These are phyloP conservation scores for Entomortierella chlamydospora DNA, from an alignment of 192 early-diverging fungal species.

Conservation along the genomic window DNA sequence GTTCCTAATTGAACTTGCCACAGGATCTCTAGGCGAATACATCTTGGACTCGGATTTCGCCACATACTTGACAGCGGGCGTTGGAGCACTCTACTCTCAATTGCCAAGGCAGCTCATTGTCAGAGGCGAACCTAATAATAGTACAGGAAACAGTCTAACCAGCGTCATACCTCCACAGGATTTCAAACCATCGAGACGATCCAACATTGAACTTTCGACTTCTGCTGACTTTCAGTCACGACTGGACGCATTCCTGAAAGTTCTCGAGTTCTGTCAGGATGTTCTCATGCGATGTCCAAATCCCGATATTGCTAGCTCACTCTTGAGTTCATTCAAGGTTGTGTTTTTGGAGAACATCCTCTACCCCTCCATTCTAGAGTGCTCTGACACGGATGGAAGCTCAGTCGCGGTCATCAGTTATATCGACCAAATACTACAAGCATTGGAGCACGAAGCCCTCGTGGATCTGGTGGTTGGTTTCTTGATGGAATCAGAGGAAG, in stretches of 20 bases:
- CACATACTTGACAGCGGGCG: slow-evolving; percentile 82
- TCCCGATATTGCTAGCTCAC: slow-evolving; percentile 59
- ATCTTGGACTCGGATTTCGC: slow-evolving; percentile 88
- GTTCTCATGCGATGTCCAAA: slow-evolving; percentile 78
- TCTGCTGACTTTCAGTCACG: slow-evolving; percentile 72
- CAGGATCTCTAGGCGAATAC: slow-evolving; percentile 83
- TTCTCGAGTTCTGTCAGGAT: slow-evolving; percentile 80
- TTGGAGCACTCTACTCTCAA: slow-evolving; percentile 92
- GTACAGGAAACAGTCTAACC: slow-evolving; percentile 3
- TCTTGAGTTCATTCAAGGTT: slow-evolving; percentile 78
- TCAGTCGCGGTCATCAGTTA: slow-evolving; percentile 91
- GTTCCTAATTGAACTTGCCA: slow-evolving; percentile 86
- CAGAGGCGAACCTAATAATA: slow-evolving; percentile 34
- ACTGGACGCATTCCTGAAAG: slow-evolving; percentile 73
- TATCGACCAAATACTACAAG: slow-evolving; percentile 84
- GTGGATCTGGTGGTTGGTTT: slow-evolving; percentile 82
- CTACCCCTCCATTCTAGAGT: slow-evolving; percentile 84
- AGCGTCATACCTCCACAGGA: slow-evolving; percentile 15
- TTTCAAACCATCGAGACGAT: slow-evolving; percentile 21
- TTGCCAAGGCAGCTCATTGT: slow-evolving; percentile 83
- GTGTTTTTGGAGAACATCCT: slow-evolving; percentile 90
- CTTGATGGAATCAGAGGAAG: slow-evolving; percentile 76
- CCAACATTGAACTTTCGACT: slow-evolving; percentile 67
- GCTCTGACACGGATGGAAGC: slow-evolving; percentile 94
- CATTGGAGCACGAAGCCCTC: slow-evolving; percentile 79